A percentile compares a stretch with the other conserved stretches of the same genome.
These are phyloP conservation scores for Colletotrichum chrysophilum DNA, from an alignment of 2,329 filamentous ascomycete genomes.

Conservation along the genomic window DNA sequence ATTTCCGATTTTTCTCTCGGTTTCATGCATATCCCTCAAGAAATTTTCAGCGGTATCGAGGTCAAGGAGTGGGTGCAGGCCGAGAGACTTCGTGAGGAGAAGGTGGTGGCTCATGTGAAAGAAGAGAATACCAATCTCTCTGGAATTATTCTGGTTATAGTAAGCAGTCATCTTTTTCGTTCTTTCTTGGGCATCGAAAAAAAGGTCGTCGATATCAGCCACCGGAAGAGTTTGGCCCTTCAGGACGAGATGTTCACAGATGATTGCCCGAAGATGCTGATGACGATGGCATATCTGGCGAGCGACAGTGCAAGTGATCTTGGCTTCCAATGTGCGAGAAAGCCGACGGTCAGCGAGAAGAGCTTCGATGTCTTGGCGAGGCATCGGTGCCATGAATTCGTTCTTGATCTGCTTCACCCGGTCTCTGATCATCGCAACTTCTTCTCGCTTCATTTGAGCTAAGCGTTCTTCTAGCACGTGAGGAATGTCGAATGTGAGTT, in stretches of 20 bases:
- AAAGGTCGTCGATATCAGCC: background rate
- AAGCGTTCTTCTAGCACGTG: background rate
- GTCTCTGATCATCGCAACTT: background rate
- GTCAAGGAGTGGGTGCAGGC: background rate
- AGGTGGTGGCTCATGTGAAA: background rate
- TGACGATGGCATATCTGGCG: background rate
- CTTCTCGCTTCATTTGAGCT: background rate
- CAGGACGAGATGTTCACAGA: background rate
- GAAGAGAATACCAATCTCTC: background rate
- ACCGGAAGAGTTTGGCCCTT: background rate
- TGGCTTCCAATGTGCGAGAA: background rate
- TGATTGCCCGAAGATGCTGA: background rate
- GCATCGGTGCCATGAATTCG: background rate
- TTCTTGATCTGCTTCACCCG: background rate
- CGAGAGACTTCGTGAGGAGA: background rate
- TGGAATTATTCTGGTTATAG: background rate
- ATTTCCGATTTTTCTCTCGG: background rate
- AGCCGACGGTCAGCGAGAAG: background rate
- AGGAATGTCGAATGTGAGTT: background rate
- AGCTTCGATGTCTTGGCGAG: background rate
- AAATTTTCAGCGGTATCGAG: background rate
- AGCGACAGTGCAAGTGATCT: background rate
- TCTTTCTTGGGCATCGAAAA: background rate
- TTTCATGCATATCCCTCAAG: background rate
- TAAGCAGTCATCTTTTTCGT: background rate